Conservation (phyloP, 2,329 filamentous ascomycete species). For the Sporothrix brunneoviolacea region DNA sequence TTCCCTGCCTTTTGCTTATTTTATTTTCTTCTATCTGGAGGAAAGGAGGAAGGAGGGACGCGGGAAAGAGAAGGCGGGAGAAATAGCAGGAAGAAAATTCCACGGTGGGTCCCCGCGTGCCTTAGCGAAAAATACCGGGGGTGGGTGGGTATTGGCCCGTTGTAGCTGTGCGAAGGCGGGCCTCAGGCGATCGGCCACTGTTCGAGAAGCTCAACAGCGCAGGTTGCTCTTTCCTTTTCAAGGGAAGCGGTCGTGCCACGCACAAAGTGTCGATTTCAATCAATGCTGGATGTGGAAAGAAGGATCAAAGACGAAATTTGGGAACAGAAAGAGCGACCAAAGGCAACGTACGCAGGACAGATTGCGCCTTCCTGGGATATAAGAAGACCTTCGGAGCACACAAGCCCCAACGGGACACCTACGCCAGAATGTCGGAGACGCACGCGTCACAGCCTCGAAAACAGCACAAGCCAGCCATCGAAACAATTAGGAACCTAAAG, state of each 20-base stretch:
- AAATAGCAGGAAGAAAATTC: constrained; percentile 17
- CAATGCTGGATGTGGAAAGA: too few relatives aligned
- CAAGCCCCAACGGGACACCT: not conserved
- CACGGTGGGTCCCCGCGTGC: not conserved
- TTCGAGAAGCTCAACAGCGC: constrained; percentile 4
- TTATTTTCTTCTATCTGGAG: constrained; percentile 4
- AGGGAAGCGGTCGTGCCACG: not conserved
- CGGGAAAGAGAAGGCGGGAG: constrained; percentile 14
- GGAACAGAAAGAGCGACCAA: not conserved
- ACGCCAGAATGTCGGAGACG: not conserved
- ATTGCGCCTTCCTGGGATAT: not conserved
- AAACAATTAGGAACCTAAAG: not conserved
- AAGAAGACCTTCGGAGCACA: not conserved
- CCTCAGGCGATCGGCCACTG: not conserved
- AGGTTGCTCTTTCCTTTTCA: constrained; percentile 6
- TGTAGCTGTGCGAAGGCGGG: too few relatives aligned
- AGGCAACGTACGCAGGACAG: not conserved
- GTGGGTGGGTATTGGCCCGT: constrained; percentile 1
- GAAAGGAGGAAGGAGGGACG: not conserved
- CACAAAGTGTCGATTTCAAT: too few relatives aligned
- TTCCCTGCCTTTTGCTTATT: constrained; percentile 4
- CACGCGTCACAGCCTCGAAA: constrained; percentile 1
- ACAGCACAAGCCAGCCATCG: not conserved
- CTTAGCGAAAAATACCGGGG: constrained; percentile 1
- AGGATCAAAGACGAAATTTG: not conserved